Evolutionary conservation across 768 basidiomycete species (phyloP), one percentile per base, ranked within the genome.

Genomic region (Lentinula guzmanii): DNA sequence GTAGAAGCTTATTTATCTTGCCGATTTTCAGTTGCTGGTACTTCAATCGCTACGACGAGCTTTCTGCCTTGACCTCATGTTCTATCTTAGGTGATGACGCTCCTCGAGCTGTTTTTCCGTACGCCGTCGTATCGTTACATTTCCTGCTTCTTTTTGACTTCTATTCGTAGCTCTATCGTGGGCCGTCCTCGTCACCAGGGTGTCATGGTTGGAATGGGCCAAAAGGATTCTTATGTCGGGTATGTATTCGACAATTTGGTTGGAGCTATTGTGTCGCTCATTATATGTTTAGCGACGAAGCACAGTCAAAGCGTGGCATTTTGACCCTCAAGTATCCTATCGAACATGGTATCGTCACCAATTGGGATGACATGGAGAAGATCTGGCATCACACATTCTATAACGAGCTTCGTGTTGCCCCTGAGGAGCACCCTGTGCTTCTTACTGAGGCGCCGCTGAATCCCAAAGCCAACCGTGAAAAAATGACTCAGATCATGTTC

Each of bases 401-500:
- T 85, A 95, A 95, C 73, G 93, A 93, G 76, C 86, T 93, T 63
- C 91, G 92, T 77, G 91, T 95, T 67, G 92, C 91, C 4, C 92
- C 93, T 33, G 91, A 95, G 75, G 91, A 93, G 79, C 91, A 94
- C 80, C 93, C 93, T 64, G 89, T 94, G 68, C 82, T 95, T 61
- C 81, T 94, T 71, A 95, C 93, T 63, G 93, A 95, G 76, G 93
- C 93, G 33, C 92, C 93, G 18, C 83, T 93, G 67, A 95, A 95
- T 81, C 92, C 93, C 67, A 94, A 94, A 79, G 89, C 89, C 61
- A 94, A 94, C 79, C 79, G 92, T 69, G 92, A 93, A 80, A 92
- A 93, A 83, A 93, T 90, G 89, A 93, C 91, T 65, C 91, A 95
- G 75, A 93, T 93, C 85, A 93, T 94, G 91, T 95, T 95, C 75